Conservation (phyloP, 331 rosid genomes). For the Ulmus americana region DNA sequence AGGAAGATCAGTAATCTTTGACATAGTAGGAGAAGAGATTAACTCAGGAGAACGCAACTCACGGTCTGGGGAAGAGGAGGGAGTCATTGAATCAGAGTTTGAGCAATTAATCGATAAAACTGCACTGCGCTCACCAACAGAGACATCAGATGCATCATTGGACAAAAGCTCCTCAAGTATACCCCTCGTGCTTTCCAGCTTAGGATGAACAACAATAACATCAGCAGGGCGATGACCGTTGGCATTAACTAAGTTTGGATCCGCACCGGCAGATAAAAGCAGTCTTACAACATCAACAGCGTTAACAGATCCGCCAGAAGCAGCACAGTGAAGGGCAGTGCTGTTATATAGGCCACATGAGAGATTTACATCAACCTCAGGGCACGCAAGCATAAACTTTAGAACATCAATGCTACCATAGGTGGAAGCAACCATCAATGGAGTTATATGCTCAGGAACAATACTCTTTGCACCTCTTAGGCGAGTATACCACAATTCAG, state of each 20-base stretch:
- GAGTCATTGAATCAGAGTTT: constrained; percentile 39
- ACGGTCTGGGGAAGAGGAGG: constrained; percentile 42
- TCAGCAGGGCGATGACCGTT: constrained; percentile 60
- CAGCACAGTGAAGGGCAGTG: constrained; percentile 92
- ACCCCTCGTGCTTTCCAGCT: constrained; percentile 34
- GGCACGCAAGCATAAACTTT: constrained; percentile 45
- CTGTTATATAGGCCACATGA: constrained; percentile 58
- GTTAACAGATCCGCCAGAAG: constrained; percentile 64
- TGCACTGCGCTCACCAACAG: constrained; percentile 31
- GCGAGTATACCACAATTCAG: constrained; percentile 73
- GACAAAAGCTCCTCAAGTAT: constrained; percentile 60
- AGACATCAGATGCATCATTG: constrained; percentile 34
- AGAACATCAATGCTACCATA: constrained; percentile 67
- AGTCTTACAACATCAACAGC: constrained; percentile 49
- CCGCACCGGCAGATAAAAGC: constrained; percentile 68
- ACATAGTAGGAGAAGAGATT: constrained; percentile 34
- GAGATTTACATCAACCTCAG: constrained; percentile 49
- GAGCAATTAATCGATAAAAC: constrained; percentile 32
- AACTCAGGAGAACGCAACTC: constrained; percentile 48
- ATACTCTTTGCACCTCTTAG: constrained; percentile 60
- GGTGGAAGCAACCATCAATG: constrained; percentile 80
- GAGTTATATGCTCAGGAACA: constrained; percentile 68
- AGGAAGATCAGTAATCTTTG: constrained; percentile 38
- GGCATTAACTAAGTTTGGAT: constrained; percentile 42
- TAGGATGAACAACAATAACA: constrained; percentile 59